These are phyloP conservation scores for Dissophora globulifera DNA, from an alignment of 192 early-diverging fungal genomes.

Conservation along the genomic window DNA sequence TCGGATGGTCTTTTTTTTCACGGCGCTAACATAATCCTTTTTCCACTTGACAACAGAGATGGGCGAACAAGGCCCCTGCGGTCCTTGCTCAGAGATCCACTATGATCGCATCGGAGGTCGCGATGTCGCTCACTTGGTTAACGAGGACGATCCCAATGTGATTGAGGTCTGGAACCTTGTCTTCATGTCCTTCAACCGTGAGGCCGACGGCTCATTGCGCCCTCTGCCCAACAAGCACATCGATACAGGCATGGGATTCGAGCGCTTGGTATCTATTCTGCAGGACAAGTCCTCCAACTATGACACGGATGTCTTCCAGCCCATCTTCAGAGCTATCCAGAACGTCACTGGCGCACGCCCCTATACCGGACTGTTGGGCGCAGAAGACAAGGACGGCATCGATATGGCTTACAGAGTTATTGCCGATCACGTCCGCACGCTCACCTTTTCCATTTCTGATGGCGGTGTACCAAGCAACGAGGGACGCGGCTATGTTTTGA, in stretches of 20 bases:
- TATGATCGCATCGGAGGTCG: constrained; percentile 97
- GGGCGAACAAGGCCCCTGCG: constrained; percentile 97
- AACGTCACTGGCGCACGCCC: constrained; percentile 84
- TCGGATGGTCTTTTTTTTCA: too few relatives aligned
- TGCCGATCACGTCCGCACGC: constrained; percentile 96
- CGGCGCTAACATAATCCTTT: too few relatives aligned
- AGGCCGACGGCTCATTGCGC: constrained; percentile 85
- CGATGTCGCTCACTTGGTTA: constrained; percentile 88
- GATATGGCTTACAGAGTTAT: constrained; percentile 99
- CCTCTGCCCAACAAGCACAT: constrained; percentile 96
- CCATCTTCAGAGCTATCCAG: constrained; percentile 86
- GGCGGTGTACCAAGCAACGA: constrained; percentile 97
- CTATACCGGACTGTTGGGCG: constrained; percentile 89
- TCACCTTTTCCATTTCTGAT: constrained; percentile 96
- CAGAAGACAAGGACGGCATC: constrained; percentile 91
- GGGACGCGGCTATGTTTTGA: constrained; percentile 97
- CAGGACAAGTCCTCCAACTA: constrained; percentile 97
- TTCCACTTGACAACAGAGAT: too few relatives aligned
- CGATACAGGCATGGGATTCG: constrained; percentile 97
- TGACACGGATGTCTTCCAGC: constrained; percentile 94
- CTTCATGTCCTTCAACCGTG: constrained; percentile 99
- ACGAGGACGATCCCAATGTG: constrained; percentile 97
- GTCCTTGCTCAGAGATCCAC: constrained; percentile 98
- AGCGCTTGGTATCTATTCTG: constrained; percentile 94
- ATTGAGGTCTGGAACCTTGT: constrained; percentile 99